Conservation (phyloP, 2,329 filamentous ascomycete genomes). For the Ambrosiella cleistominuta region DNA sequence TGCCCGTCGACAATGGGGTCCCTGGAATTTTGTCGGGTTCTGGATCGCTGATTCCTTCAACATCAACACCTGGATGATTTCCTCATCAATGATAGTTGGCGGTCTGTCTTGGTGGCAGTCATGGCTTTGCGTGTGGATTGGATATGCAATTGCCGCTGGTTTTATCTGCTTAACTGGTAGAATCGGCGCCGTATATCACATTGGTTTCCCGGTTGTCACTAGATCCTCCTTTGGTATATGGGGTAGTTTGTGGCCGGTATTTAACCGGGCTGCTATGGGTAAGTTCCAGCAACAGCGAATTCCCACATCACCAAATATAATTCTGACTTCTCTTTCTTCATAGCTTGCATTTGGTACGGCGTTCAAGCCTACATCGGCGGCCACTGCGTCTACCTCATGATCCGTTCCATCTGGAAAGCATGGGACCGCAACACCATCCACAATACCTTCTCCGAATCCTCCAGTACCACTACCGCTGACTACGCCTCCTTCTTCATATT, state of each 20-base stretch:
- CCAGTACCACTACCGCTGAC: constrained; percentile 56
- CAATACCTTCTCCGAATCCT: constrained; percentile 45
- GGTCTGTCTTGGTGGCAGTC: constrained; percentile 86
- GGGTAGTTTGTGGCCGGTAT: constrained; percentile 75
- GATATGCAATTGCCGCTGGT: constrained; percentile 57
- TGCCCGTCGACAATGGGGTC: constrained; percentile 62
- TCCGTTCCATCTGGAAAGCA: constrained; percentile 61
- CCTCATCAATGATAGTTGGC: constrained; percentile 59
- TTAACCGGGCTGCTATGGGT: constrained; percentile 72
- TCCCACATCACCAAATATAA: constrained; percentile 5
- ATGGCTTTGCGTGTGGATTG: constrained; percentile 75
- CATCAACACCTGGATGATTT: constrained; percentile 91
- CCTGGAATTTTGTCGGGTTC: constrained; percentile 78
- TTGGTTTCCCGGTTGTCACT: constrained; percentile 69
- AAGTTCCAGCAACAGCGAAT: constrained; percentile 15
- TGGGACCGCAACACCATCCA: constrained; percentile 43
- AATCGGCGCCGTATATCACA: constrained; percentile 74
- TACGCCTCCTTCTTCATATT: constrained; percentile 78
- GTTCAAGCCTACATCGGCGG: constrained; percentile 76
- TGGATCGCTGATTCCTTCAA: constrained; percentile 78
- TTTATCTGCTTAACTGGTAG: constrained; percentile 67
- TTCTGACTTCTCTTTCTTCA: neutral
- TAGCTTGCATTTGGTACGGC: constrained; percentile 71
- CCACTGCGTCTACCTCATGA: constrained; percentile 76
- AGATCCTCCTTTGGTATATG: constrained; percentile 74